Evolutionary conservation across 2,329 filamentous ascomycete genomes (phyloP), one percentile per base, ranked within the genome.

Genomic region (Xenoacremonium recifei): DNA sequence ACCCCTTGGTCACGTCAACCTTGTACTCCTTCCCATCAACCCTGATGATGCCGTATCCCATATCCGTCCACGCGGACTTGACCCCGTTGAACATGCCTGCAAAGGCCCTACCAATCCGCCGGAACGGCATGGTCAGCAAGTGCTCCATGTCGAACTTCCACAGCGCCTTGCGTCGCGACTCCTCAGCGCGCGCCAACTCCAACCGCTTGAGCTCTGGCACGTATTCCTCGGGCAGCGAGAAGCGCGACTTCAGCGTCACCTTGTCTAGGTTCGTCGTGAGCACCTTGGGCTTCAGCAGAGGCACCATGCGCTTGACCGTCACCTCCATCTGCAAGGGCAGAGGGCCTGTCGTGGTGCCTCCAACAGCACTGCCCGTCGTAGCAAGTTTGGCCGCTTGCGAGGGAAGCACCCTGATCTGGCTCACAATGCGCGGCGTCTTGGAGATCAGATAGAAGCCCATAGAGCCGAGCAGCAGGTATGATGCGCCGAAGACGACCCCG

Each of bases 401-500:
- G 2, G 75, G 76, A 13, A 84, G 63, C 12, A 82, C 71, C 21
- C 73, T 75, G 57, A 87, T 80, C 30, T 63, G 65, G 39, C 71
- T 72, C 50, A 89, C 73, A 36, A 87, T 70, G 39, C 74, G 72
- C 19, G 70, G 62, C 6, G 82, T 79, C 55, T 79, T 76, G 42
- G 77, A 58, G 32, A 84, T 60, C 51, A 86, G 77, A 47, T 77
- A 76, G 34, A 74, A 74, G 45, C 82, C 84, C 61, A 85, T 72
- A 29, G 66, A 69, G 39, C 71, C 77, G 69, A 86, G 81, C 42
- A 78, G 59, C 35, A 84, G 55, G 59, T 80, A 82, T 33, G 84
- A 71, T 31, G 73, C 69, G 30, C 71, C 75, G 53, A 81, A 85
- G 9, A 76, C 70, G 47, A 71, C 66, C 29, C 77, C 71, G 15